Conservation (phyloP, 768 basidiomycete species). For the Lactifluus volemus region DNA sequence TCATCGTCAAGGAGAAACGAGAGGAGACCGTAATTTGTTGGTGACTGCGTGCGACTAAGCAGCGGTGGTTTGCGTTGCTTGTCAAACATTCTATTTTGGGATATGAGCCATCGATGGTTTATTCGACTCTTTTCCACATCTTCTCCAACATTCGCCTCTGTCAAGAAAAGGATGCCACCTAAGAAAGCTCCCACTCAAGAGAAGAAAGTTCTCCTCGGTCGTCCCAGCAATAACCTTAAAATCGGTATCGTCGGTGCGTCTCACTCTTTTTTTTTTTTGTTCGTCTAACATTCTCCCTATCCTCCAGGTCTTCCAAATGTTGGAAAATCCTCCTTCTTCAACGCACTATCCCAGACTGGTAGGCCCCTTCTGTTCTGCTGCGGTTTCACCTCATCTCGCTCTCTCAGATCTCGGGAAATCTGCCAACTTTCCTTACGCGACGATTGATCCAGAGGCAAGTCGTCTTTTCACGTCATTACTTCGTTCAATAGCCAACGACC, state of each 20-base stretch:
- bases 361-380: constrained; percentile 22
- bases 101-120: constrained; percentile 21
- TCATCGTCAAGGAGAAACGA: constrained; percentile 1
- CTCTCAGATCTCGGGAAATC: constrained; percentile 77
- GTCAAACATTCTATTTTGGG: not conserved
- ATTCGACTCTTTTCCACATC: constrained; percentile 32
- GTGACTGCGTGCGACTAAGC: not conserved
- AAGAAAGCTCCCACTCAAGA: constrained; percentile 72
- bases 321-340: constrained; percentile 99
- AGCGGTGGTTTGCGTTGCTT: too few species aligned
- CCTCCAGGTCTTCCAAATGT: constrained; percentile 83
- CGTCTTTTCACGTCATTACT: not conserved
- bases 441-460: constrained; percentile 74
- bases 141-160: constrained; percentile 25
- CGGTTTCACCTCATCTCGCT: constrained; percentile 10
- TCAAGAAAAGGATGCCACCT: constrained; percentile 79
- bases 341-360: constrained; percentile 89
- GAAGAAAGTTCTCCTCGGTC: constrained; percentile 82
- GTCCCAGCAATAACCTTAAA: constrained; percentile 95
- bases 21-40: too few species aligned
- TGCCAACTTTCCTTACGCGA: constrained; percentile 95
- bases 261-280: constrained; percentile 24
- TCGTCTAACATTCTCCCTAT: not conserved
- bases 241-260: constrained; percentile 93
- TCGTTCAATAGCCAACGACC: not conserved